Conservation (phyloP, 768 basidiomycete genomes). For the Hericium alpestre region DNA sequence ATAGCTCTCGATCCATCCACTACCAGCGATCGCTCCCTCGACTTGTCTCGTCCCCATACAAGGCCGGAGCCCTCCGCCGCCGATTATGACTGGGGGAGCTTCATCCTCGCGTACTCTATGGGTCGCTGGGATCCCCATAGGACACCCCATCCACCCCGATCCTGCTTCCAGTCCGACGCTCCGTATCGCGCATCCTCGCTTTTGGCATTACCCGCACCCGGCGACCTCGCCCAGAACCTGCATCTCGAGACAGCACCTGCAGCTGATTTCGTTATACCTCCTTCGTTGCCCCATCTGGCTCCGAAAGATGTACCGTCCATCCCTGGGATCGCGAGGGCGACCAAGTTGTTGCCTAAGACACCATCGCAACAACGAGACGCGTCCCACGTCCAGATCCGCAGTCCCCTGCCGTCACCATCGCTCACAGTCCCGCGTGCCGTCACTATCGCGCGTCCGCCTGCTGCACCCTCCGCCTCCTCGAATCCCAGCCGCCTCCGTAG, state of each 20-base stretch:
- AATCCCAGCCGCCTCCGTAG: slow-evolving; percentile 31
- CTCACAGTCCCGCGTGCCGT: background rate
- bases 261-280: background rate
- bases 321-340: background rate
- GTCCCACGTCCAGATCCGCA: background rate
- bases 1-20: slow-evolving; percentile 19
- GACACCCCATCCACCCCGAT: slow-evolving; percentile 49
- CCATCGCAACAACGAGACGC: background rate
- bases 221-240: background rate
- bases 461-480: slow-evolving; percentile 15
- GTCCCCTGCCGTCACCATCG: slow-evolving; percentile 1
- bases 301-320: background rate
- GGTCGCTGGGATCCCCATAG: slow-evolving; percentile 75
- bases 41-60: slow-evolving; percentile 9
- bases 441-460: slow-evolving; percentile 4
- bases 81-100: slow-evolving; percentile 61
- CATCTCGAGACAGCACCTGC: background rate
- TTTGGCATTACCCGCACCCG: background rate
- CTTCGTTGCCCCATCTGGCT: background rate
- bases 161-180: slow-evolving; percentile 14
- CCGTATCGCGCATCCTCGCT: background rate
- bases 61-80: slow-evolving; percentile 14
- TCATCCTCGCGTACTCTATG: slow-evolving; percentile 63
- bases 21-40: slow-evolving; percentile 14
- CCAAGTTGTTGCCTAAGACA: background rate